These are phyloP conservation scores for Xylariaceae sp. DNA, from an alignment of 2,329 filamentous ascomycete genomes.

Conservation along the genomic window DNA sequence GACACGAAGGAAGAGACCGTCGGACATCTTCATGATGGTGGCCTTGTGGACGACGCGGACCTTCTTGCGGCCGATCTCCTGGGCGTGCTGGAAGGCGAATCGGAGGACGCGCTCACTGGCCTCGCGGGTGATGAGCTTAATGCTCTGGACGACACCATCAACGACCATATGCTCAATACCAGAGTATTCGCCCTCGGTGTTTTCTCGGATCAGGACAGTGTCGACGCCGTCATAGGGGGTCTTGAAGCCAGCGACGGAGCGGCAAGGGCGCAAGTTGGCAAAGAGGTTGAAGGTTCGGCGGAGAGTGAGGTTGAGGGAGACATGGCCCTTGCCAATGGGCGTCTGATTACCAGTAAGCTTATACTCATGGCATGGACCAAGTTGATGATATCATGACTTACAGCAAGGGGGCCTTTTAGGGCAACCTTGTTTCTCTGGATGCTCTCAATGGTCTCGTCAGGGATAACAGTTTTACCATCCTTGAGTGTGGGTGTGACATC, in stretches of 20 bases:
- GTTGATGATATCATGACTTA: constrained; percentile 43
- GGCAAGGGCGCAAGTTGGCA: constrained; percentile 97
- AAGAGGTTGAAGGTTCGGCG: constrained; percentile 99
- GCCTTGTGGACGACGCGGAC: constrained; percentile 99
- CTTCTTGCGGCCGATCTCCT: constrained; percentile 91
- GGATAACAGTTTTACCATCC: constrained; percentile 94
- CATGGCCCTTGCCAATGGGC: constrained; percentile 96
- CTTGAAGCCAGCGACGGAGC: constrained; percentile 95
- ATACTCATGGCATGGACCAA: neutral
- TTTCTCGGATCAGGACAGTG: constrained; percentile 97
- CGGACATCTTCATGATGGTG: constrained; percentile 99
- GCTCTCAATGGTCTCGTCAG: constrained; percentile 86
- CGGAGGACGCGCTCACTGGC: constrained; percentile 93
- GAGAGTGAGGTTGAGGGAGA: constrained; percentile 97
- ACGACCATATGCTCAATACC: constrained; percentile 98
- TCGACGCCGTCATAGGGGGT: constrained; percentile 97
- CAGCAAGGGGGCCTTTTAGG: constrained; percentile 94
- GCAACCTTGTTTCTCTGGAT: constrained; percentile 95
- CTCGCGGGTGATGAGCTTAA: constrained; percentile 97
- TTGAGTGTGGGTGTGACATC: constrained; percentile 92
- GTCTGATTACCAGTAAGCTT: constrained; percentile 51
- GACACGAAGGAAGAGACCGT: constrained; percentile 93
- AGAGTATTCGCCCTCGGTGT: constrained; percentile 99
- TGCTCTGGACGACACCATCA: constrained; percentile 96
- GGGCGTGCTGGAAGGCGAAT: constrained; percentile 97